Evolutionary conservation across 495 filamentous ascomycete species (phyloP), one percentile per base, ranked within the genome.

Genomic region (Ascodesmis nigricans): DNA sequence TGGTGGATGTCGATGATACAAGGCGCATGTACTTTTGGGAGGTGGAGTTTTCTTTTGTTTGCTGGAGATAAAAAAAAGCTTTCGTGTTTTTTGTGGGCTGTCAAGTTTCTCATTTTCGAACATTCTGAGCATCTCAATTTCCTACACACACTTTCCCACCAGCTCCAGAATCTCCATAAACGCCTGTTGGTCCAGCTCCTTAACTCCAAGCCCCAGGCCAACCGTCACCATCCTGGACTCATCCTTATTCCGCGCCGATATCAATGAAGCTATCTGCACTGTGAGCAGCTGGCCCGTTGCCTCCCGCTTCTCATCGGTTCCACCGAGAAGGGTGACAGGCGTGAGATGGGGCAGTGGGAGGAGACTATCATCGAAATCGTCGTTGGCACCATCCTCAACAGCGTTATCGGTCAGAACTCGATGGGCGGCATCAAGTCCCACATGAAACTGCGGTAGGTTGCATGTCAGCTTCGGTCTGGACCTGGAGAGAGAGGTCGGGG

Each of bases 271-370:
- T 39, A 93, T 78, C 47, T 92, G 82, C 32, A 76, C 75, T 23
- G 80, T 80, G 50, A 80, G 71, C 3, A 91, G 65, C 57, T 93
- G 87, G 17, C 78, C 84, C 11, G 84, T 47, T 0, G 75, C 77
- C 42, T 92, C 80, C 23, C 83, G 64, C 31, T 78, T 74, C 38
- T 75, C 61, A 11, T 69, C 70, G 19, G 78, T 74, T 8, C 73
- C 81, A n/a, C 87, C 87, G 3, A 97, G 62, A 2, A 97, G 54
- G 0, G 87, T 91, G 28, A 72, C 90, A 1, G 87, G 75, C 3
- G 81, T 92, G 21, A 97, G 58, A 45, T 78, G 72, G 21, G 67
- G 59, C 29, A 83, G 62, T 8, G 87, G 84, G 18, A 92, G 66
- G 7, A 79, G 65, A 24, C 57, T 56, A 38, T 66, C 60, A 37